A percentile compares a stretch with the other conserved stretches of the same genome.
Evolutionary conservation across 371 early-diverging fungal species (phyloP).

Genomic region (Saksenaea vasiformis): DNA sequence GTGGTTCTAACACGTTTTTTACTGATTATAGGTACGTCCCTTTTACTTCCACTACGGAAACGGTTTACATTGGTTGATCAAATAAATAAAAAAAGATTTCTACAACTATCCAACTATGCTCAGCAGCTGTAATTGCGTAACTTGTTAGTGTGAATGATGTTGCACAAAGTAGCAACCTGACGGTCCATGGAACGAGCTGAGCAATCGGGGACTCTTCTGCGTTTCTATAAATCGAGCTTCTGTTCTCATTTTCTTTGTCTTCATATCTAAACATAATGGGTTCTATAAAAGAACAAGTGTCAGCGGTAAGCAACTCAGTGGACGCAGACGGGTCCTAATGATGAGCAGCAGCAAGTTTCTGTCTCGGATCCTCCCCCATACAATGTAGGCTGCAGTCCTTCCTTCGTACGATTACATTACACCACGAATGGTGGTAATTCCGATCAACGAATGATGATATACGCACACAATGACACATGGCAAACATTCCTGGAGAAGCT

Average conservation of each 20-base stretch:
- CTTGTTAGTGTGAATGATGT: not conserved
- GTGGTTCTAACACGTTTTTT: not conserved
- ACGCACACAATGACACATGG: not conserved
- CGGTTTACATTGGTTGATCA: not conserved
- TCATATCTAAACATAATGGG: not conserved
- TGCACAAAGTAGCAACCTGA: not conserved
- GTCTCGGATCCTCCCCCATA: not conserved
- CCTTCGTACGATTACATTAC: not conserved
- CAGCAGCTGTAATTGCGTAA: not conserved
- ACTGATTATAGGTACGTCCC: not conserved
- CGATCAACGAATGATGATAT: constrained; percentile 5
- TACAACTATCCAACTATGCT: not conserved
- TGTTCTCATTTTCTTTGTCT: not conserved
- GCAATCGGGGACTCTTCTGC: not conserved
- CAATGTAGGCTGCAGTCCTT: not conserved
- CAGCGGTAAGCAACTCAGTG: not conserved
- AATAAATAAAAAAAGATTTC: not conserved
- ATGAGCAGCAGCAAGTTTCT: not conserved
- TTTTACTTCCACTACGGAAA: not conserved
- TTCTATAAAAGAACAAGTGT: not conserved
- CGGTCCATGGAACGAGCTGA: not conserved
- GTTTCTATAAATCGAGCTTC: not conserved
- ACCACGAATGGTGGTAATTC: not conserved
- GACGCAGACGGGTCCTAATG: not conserved
- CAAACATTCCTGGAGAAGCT: not conserved